A percentile compares a stretch with the other conserved stretches of the same genome.
These are phyloP conservation scores for Limonium bicolor DNA, from an alignment of 148 eudicot species.

Conservation along the genomic window DNA sequence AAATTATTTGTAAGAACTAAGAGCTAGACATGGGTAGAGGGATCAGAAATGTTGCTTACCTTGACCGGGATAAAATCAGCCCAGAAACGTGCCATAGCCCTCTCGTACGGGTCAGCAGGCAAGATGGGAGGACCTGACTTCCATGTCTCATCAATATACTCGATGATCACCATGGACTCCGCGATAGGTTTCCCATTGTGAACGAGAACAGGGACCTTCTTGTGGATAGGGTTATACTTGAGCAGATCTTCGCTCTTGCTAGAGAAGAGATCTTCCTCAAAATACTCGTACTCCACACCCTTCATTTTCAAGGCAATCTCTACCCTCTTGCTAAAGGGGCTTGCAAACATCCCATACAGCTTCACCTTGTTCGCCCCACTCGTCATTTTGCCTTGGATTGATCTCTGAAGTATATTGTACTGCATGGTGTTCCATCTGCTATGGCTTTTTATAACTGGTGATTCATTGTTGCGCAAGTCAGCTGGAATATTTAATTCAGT, in stretches of 20 bases:
- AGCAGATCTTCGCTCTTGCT: slow-evolving; percentile 17
- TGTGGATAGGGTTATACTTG: slow-evolving; percentile 21
- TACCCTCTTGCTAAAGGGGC: slow-evolving; percentile 14
- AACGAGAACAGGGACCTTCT: slow-evolving; percentile 26
- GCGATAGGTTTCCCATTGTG: slow-evolving; percentile 13
- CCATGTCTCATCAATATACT: slow-evolving; percentile 27
- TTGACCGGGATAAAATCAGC: slow-evolving; percentile 6
- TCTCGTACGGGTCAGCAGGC: slow-evolving; percentile 12
- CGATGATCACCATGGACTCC: slow-evolving; percentile 20
- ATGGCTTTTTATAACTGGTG: too few relatives aligned
- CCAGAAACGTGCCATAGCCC: slow-evolving; percentile 16
- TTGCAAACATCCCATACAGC: slow-evolving; percentile 18
- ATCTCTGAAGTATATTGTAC: too few relatives aligned
- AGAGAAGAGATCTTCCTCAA: slow-evolving; percentile 17
- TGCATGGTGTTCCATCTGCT: too few relatives aligned
- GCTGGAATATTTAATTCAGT: too few relatives aligned
- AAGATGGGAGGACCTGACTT: slow-evolving; percentile 7
- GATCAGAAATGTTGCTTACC: too few relatives aligned
- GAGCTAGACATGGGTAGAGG: too few relatives aligned
- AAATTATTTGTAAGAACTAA: too few relatives aligned
- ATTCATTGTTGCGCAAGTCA: too few relatives aligned
- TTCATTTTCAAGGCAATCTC: slow-evolving; percentile 15
- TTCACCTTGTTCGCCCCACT: too few relatives aligned
- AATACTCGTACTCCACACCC: slow-evolving; percentile 17
- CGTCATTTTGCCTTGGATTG: too few relatives aligned